Evolutionary conservation across 345 rosid genomes (phyloP), one percentile per base, ranked within the genome.

Genomic region (Gossypium thurberi): DNA sequence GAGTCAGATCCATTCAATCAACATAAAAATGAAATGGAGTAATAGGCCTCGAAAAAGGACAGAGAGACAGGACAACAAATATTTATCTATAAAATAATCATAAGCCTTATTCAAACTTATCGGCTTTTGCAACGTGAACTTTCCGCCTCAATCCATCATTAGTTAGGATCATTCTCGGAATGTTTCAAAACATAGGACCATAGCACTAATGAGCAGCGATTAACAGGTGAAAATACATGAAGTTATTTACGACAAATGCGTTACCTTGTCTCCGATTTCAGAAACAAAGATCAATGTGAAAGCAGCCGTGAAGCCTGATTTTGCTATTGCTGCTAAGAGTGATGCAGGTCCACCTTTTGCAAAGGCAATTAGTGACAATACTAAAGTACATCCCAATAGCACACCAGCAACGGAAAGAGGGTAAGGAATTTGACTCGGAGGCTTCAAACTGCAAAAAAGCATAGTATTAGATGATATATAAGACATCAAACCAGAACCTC

Each of bases 251-350:
- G 43, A 58, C 53, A 60, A 75, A 33, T 43, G 43, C 40, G 69
- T 66, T 86, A 92, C 99, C 99, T 92, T 95, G 86, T 92, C 99
- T 73, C 99, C 99, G 42, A 95, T 92, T 85, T 95, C 99, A 11
- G 99, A 95, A 75, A 95, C 96, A 86, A 92, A 90, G 78, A 95
- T 95, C 63, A 95, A 82, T 23, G 90, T 83, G 91, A 95, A 95
- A 65, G 99, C 99, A 75, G 99, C 99, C 40, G 98, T 87, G 77
- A 95, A 87, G 74, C 99, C 99, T 55, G 99, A 92, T 84, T 95
- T 95, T 62, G 99, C 84, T 50, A 92, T 86, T 10, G 96, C 91
- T 58, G 98, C 90, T 77, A 95, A 78, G 79, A 86, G 78, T 42
- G 91, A 86, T 26, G 94, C 84, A 63, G 96, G 93, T 76, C 92